Evolutionary conservation across 768 basidiomycete genomes (phyloP).

Genomic region (Hemileccinum impolitum): DNA sequence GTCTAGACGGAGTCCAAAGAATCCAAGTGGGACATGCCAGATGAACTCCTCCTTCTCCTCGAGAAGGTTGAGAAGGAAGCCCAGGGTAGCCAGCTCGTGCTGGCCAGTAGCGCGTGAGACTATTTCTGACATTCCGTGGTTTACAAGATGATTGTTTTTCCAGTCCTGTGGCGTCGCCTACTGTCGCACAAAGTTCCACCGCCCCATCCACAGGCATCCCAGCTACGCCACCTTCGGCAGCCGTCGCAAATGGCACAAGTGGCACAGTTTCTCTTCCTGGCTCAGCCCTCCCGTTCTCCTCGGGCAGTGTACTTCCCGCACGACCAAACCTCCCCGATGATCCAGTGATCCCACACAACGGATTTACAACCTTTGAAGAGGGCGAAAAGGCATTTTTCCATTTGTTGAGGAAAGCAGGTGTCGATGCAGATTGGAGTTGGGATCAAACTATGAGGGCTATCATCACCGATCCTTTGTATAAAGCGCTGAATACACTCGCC

Average conservation of each 20-base stretch:
- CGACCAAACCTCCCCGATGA: constrained; percentile 83
- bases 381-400: constrained; percentile 94
- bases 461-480: constrained; percentile 97
- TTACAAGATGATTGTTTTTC: constrained; percentile 6
- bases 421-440: constrained; percentile 95
- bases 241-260: constrained; percentile 46
- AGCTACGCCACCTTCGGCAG: constrained; percentile 34
- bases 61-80: constrained; percentile 83
- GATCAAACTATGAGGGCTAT: constrained; percentile 97
- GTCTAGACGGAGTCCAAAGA: constrained; percentile 79
- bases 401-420: constrained; percentile 83
- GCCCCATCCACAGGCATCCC: constrained; percentile 46
- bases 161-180: constrained; percentile 37
- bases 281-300: constrained; percentile 60
- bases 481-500: constrained; percentile 86
- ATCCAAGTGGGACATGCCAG: constrained; percentile 98
- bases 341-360: constrained; percentile 85
- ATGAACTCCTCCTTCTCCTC: constrained; percentile 80
- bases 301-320: constrained; percentile 60
- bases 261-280: constrained; percentile 45
- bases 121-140: background rate
- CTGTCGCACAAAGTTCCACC: constrained; percentile 37
- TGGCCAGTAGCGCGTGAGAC: constrained; percentile 28
- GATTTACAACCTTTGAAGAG: constrained; percentile 81
- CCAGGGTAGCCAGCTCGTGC: constrained; percentile 37